These are phyloP conservation scores for Vigna nakashimae DNA, from an alignment of 306 rosid genomes.

Conservation along the genomic window DNA sequence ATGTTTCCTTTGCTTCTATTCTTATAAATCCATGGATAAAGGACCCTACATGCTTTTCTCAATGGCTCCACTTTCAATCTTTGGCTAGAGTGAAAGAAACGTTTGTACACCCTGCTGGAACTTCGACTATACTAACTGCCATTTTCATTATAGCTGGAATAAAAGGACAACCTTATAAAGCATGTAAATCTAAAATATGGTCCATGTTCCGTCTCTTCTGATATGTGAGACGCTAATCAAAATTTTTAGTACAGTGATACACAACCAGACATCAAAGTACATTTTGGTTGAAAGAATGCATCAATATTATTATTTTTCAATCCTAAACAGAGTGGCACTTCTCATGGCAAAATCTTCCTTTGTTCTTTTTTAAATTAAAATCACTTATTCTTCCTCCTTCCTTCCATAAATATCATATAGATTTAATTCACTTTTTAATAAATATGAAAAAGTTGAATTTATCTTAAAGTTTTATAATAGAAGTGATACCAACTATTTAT, in stretches of 20 bases:
- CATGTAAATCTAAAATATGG: background rate
- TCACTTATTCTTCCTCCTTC: too few species aligned
- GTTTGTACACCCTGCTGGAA: constrained; percentile 38
- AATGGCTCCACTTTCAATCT: constrained; percentile 36
- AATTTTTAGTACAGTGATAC: background rate
- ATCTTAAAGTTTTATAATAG: too few species aligned
- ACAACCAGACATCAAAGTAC: constrained; percentile 26
- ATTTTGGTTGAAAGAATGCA: constrained; percentile 8
- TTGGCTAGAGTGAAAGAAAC: constrained; percentile 47
- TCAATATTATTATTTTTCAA: constrained; percentile 7
- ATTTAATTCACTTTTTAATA: too few species aligned
- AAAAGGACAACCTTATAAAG: background rate
- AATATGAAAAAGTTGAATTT: too few species aligned
- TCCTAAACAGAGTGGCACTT: background rate
- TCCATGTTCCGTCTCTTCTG: background rate
- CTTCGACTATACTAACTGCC: constrained; percentile 32
- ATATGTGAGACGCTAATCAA: constrained; percentile 6
- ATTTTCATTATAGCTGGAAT: constrained; percentile 23
- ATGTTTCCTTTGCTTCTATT: constrained; percentile 44
- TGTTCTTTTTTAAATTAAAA: too few species aligned
- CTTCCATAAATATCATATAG: too few species aligned
- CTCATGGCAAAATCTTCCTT: background rate
- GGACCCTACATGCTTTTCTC: constrained; percentile 26
- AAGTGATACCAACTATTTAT: too few species aligned
- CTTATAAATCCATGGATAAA: constrained; percentile 4